These are phyloP conservation scores for Chalaropsis thielavioides DNA, from an alignment of 2,329 filamentous ascomycete genomes.

Conservation along the genomic window DNA sequence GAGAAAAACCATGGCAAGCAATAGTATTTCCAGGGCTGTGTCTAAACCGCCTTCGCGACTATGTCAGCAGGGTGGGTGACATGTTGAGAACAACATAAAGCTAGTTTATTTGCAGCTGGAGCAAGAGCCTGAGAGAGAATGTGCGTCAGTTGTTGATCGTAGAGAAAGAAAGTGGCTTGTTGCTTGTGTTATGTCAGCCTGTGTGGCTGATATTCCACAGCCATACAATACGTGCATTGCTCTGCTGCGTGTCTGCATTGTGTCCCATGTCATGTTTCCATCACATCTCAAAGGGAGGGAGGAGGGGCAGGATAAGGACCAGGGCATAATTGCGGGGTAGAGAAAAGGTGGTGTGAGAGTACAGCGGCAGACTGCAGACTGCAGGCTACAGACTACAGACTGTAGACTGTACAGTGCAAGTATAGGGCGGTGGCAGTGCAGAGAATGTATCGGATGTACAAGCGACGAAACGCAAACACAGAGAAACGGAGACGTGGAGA, in stretches of 20 bases:
- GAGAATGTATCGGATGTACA: background rate
- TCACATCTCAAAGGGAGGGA: background rate
- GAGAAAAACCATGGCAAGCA: background rate
- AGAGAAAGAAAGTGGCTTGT: background rate
- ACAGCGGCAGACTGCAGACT: background rate
- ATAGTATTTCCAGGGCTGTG: background rate
- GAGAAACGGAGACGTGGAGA: background rate
- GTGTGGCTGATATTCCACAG: background rate
- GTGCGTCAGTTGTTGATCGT: background rate
- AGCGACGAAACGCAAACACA: background rate
- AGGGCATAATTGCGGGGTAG: slow-evolving; percentile 1
- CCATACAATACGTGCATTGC: too few species aligned
- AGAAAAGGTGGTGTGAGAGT: background rate
- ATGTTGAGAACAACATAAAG: background rate
- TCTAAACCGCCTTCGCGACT: background rate
- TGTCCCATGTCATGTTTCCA: background rate
- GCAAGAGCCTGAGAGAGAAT: slow-evolving; percentile 8
- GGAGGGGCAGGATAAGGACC: background rate
- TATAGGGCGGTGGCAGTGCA: background rate
- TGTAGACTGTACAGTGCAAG: background rate
- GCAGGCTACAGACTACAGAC: background rate
- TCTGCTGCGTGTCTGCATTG: too few species aligned
- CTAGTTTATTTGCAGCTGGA: slow-evolving; percentile 9
- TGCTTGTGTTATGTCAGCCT: background rate
- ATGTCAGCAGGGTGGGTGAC: background rate